Conservation (phyloP, 2,329 filamentous ascomycete genomes). For the Diplodia sapinea region DNA sequence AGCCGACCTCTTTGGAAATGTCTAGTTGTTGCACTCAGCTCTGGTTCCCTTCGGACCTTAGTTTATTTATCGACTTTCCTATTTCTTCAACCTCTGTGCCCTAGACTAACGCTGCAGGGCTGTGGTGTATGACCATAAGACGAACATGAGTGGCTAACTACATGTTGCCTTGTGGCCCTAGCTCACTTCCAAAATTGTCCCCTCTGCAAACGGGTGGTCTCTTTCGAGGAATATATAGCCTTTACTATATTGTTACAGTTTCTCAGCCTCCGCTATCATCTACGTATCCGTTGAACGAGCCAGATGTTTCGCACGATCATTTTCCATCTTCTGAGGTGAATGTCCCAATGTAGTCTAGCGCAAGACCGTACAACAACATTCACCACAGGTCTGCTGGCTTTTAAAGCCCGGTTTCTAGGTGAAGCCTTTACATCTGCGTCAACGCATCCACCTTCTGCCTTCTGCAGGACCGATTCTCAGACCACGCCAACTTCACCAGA, state of each 20-base stretch:
- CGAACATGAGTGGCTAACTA: neutral
- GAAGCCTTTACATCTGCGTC: neutral
- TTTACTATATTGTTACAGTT: neutral
- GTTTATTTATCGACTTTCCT: neutral
- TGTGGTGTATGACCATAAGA: neutral
- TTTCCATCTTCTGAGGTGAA: neutral
- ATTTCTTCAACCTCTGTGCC: neutral
- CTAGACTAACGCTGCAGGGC: neutral
- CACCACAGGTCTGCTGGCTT: neutral
- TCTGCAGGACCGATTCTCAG: neutral
- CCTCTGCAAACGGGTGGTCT: constrained; percentile 1
- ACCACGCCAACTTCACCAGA: neutral
- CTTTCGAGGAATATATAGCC: neutral
- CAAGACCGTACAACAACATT: constrained; percentile 3
- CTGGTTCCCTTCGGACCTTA: no score
- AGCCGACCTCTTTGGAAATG: neutral
- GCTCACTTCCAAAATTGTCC: constrained; percentile 1
- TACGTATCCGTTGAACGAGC: constrained; percentile 1
- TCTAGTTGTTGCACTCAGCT: neutral
- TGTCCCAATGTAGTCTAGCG: neutral
- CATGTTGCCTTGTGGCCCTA: neutral
- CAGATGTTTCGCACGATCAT: constrained; percentile 7
- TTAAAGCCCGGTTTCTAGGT: neutral
- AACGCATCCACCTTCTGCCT: neutral
- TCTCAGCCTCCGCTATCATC: neutral